Conservation (phyloP, 2,329 filamentous ascomycete genomes). For the Cladosporium colombiae region DNA sequence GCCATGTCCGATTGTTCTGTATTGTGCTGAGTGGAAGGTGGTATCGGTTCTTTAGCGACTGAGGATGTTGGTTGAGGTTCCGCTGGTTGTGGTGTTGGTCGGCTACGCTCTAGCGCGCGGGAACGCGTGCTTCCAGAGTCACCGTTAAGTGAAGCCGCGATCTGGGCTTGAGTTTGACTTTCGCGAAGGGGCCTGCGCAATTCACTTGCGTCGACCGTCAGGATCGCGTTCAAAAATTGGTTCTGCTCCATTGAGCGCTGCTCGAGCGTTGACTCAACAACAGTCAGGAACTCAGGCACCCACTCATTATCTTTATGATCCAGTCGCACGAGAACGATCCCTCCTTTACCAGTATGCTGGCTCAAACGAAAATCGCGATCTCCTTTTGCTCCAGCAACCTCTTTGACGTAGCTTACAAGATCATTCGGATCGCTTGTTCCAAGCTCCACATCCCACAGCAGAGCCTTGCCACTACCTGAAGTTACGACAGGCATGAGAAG, state of each 20-base stretch:
- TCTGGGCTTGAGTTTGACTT: slow-evolving; percentile 21
- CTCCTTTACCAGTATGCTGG: slow-evolving; percentile 41
- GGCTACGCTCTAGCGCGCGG: not conserved
- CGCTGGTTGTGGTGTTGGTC: not conserved
- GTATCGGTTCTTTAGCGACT: not conserved
- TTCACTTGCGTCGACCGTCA: slow-evolving; percentile 73
- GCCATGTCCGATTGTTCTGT: not conserved
- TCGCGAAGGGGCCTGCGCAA: slow-evolving; percentile 64
- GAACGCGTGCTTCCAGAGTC: not conserved
- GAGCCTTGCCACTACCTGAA: slow-evolving; percentile 78
- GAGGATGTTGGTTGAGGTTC: not conserved
- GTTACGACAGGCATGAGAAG: slow-evolving; percentile 74
- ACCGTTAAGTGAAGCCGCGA: slow-evolving; percentile 8
- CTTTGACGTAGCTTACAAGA: slow-evolving; percentile 75
- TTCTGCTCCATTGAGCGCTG: slow-evolving; percentile 85
- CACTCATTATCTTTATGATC: slow-evolving; percentile 53
- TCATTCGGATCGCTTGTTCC: slow-evolving; percentile 65
- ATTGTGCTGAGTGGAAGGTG: not conserved
- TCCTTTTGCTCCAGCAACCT: slow-evolving; percentile 74
- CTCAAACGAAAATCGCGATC: slow-evolving; percentile 31
- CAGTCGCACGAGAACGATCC: slow-evolving; percentile 77
- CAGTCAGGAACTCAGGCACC: slow-evolving; percentile 24
- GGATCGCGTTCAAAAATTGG: slow-evolving; percentile 87
- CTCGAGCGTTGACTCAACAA: slow-evolving; percentile 69
- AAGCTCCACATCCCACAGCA: slow-evolving; percentile 63